Evolutionary conservation across 1,139 yeast species (phyloP).

Genomic region (Geotrichum aggregatum): DNA sequence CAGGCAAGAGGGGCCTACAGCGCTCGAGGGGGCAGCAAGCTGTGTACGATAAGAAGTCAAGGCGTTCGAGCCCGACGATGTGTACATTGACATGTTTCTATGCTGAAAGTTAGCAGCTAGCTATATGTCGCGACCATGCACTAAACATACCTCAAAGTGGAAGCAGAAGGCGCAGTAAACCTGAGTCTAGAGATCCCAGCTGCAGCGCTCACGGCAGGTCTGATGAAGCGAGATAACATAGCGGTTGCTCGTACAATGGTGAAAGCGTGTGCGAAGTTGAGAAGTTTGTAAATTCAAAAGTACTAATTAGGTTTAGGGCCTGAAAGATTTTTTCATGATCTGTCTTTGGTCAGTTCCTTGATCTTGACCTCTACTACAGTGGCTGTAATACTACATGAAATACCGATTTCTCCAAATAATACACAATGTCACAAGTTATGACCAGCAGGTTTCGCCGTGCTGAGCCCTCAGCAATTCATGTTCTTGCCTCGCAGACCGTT

Average conservation of each 20-base stretch:
- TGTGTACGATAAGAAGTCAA: conserved; percentile 23
- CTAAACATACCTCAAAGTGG: no score
- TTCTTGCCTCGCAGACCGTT: conserved; percentile 31
- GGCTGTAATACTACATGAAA: neutral
- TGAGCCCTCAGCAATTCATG: conserved; percentile 31
- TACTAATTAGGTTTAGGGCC: neutral
- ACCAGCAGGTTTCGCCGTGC: conserved; percentile 1
- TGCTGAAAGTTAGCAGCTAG: no score
- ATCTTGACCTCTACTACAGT: neutral
- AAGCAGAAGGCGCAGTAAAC: neutral
- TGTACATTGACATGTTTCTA: conserved; percentile 25
- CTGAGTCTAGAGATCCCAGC: neutral
- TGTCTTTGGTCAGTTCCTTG: neutral
- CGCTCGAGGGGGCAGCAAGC: conserved; percentile 7
- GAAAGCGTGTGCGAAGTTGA: neutral
- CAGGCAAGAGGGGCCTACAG: conserved; percentile 4
- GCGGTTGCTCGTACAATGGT: no score
- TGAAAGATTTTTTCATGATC: neutral
- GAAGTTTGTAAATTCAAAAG: neutral
- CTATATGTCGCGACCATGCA: no score
- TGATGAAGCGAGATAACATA: conserved; percentile 7
- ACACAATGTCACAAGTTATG: neutral
- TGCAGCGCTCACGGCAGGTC: conserved; percentile 4
- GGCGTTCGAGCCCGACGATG: conserved; percentile 21
- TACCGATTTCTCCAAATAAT: neutral